Percentiles rank a stretch among this genome's conserved stretches.
These are phyloP conservation scores for Malus hybrid DNA, from an alignment of 331 rosid species.

Conservation along the genomic window DNA sequence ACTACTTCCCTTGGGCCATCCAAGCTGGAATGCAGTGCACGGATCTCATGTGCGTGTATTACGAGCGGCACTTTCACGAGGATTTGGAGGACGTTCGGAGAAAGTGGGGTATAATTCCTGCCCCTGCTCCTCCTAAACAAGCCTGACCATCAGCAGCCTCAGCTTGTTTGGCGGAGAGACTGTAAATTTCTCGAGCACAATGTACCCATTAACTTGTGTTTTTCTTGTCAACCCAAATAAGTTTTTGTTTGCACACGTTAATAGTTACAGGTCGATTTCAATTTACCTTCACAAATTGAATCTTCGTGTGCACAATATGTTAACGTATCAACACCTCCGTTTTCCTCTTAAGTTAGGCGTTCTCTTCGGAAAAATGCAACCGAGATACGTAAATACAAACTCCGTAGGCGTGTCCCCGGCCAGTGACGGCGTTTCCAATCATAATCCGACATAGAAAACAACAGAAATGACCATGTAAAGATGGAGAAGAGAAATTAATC, in stretches of 20 bases:
- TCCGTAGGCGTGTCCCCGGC: no score
- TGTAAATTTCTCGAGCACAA: background rate
- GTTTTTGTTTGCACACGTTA: background rate
- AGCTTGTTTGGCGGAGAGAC: background rate
- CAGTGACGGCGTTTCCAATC: background rate
- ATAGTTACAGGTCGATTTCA: background rate
- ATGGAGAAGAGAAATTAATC: background rate
- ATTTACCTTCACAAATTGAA: background rate
- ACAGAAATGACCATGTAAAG: background rate
- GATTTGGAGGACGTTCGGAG: conserved; percentile 71
- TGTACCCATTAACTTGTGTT: background rate
- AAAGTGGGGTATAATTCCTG: conserved; percentile 69
- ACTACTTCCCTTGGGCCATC: conserved; percentile 86
- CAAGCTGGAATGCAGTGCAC: conserved; percentile 69
- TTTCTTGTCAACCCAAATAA: background rate
- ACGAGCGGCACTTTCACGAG: conserved; percentile 77
- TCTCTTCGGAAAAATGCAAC: no score
- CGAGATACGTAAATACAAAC: no score
- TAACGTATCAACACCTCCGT: no score
- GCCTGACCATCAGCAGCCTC: conserved; percentile 7
- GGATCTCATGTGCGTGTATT: conserved; percentile 81
- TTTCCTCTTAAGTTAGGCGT: no score
- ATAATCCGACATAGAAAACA: background rate
- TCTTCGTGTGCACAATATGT: background rate
- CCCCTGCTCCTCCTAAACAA: conserved; percentile 36